Conservation (phyloP, 2,329 filamentous ascomycete species). For the Magnaporthiopsis incrustans region DNA sequence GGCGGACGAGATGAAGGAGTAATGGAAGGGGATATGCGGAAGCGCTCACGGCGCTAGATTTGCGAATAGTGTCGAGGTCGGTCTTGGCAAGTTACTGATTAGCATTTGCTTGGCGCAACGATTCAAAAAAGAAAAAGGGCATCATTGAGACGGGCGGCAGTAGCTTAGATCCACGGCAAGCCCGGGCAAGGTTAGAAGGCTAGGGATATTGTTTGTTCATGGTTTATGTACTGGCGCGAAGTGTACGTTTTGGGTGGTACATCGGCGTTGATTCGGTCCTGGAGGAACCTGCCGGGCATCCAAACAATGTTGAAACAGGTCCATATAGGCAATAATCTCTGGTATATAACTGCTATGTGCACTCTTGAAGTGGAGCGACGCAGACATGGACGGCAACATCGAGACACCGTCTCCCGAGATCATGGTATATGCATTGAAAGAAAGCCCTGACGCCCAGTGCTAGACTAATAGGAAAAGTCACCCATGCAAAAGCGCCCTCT, state of each 20-base stretch:
- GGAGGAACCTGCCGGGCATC: too few relatives aligned
- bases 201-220: background rate
- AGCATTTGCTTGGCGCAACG: background rate
- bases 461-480: background rate
- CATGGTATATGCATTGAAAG: background rate
- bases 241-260: background rate
- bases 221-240: background rate
- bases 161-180: background rate
- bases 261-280: background rate
- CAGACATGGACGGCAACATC: background rate
- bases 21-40: background rate
- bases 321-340: background rate
- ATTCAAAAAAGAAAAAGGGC: background rate
- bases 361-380: background rate
- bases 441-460: background rate
- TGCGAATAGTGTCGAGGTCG: background rate
- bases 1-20: conserved; percentile 36
- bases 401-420: background rate
- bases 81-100: background rate
- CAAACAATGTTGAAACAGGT: background rate
- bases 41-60: background rate
- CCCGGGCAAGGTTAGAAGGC: background rate
- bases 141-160: background rate
- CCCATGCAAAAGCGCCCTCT: background rate
- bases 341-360: background rate